phyloP scores from a whole-genome alignment of 768 basidiomycete species.

The Leccinellum luteum region DNA sequence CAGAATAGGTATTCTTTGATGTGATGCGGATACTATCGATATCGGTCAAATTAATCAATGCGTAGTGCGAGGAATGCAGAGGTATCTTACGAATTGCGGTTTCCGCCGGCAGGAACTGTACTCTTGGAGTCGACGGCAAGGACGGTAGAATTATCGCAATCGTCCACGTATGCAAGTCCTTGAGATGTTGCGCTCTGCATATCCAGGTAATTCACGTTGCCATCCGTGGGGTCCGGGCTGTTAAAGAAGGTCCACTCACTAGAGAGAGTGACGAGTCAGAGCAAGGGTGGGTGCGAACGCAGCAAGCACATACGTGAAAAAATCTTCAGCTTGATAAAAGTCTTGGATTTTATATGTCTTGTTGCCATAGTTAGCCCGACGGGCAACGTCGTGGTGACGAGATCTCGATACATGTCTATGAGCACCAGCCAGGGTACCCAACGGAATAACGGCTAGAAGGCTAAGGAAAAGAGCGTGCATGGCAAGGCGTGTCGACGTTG shows the following conservation, averaged over 20 bases:
- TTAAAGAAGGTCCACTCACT: conserved; percentile 72
- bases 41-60: neutral
- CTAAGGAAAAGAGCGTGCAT: conserved; percentile 35
- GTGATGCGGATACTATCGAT: conserved; percentile 60
- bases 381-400: conserved; percentile 29
- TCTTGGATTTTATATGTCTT: conserved; percentile 37
- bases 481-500: conserved; percentile 5
- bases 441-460: conserved; percentile 31
- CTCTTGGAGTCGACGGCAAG: conserved; percentile 63
- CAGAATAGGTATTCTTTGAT: conserved; percentile 56
- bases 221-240: conserved; percentile 64
- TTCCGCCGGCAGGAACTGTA: conserved; percentile 44
- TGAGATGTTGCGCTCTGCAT: conserved; percentile 45
- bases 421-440: conserved; percentile 39
- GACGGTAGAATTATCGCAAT: conserved; percentile 49
- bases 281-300: neutral
- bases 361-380: conserved; percentile 17
- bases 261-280: conserved; percentile 9
- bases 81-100: conserved; percentile 50
- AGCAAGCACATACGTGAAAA: conserved; percentile 50
- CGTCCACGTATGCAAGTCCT: conserved; percentile 61
- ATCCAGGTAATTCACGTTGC: conserved; percentile 59
- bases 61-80: neutral
- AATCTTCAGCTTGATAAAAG: conserved; percentile 49
- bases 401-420: conserved; percentile 24